Evolutionary conservation across 2,329 filamentous ascomycete species (phyloP), one percentile per base, ranked within the genome.

Genomic region (Thelonectria blattea): DNA sequence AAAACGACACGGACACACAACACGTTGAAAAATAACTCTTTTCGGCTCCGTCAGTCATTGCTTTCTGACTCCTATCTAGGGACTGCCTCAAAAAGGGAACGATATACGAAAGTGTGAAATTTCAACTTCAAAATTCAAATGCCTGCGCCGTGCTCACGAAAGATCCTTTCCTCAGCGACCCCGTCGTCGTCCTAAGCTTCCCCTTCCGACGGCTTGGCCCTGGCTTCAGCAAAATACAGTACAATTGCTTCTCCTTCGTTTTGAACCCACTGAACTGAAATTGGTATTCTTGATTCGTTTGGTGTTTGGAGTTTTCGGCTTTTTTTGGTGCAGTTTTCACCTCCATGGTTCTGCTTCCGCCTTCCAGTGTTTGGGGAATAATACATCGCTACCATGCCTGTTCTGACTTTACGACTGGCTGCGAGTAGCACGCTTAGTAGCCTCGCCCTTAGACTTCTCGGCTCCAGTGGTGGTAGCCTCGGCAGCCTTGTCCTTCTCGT

Each of bases 401-500:
- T 18, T 11, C 27, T 45, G 6, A 15, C 15, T 51, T 68, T 81
- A 85, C 72, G 81, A 83, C 69, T 83, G 80, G 79, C 80, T 87
- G 72, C 83, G 83, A 60, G 83, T 85, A 61, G 78, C 77, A 66
- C 86, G 85, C 83, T 87, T 88, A 73, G 77, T 86, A 30, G 78
- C 82, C 83, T 93, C 91, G 55, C 84, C 87, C 83, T 95, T 94
- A 68, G 88, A 88, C 59, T 91, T 87, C 63, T 92, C 91, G 56
- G 88, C 86, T 56, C 86, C 86, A 51, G 85, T 82, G 42, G 86
- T 73, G 17, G 83, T 80, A 53, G 85, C 84, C 75, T 87, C 82
- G 18, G 81, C 79, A 60, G 79, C 83, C 87, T 96, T 92, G 58
- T 77, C 74, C 71, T 77, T 93, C 70, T 88, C 89, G 47, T 91